These are phyloP conservation scores for Veloboletus limbatus DNA, from an alignment of 1,284 basidiomycete genomes.

Conservation along the genomic window DNA sequence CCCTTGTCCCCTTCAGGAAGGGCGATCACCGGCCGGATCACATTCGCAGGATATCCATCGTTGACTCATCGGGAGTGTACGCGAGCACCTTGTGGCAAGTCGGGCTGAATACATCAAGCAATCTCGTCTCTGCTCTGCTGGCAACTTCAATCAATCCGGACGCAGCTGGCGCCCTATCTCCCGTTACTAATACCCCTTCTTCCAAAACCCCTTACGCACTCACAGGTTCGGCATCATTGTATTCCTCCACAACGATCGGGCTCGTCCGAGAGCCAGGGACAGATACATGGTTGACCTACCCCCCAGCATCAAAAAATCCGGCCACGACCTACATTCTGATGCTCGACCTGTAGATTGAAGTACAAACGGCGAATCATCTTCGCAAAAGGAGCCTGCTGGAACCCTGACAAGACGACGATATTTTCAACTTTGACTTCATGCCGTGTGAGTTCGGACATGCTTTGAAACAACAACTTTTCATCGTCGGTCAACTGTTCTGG, in stretches of 20 bases:
- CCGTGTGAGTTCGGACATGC: slow-evolving; percentile 15
- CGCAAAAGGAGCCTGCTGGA: slow-evolving; percentile 18
- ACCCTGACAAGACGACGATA: slow-evolving; percentile 17
- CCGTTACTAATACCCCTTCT: slow-evolving; percentile 10
- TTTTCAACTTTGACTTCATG: slow-evolving; percentile 18
- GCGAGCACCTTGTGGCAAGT: slow-evolving; percentile 21
- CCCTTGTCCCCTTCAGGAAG: slow-evolving; percentile 7
- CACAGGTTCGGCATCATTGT: background rate
- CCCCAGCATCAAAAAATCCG: no score
- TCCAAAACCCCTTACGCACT: slow-evolving; percentile 13
- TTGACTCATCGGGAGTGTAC: slow-evolving; percentile 12
- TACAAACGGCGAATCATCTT: background rate
- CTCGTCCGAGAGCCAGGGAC: no score
- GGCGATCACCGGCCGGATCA: slow-evolving; percentile 10
- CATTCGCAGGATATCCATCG: slow-evolving; percentile 2
- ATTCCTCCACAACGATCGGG: slow-evolving; percentile 29
- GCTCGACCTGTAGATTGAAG: slow-evolving; percentile 24
- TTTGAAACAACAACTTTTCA: slow-evolving; percentile 13
- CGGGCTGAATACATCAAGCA: slow-evolving; percentile 25
- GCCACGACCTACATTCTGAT: slow-evolving; percentile 33
- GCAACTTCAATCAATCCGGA: slow-evolving; percentile 1
- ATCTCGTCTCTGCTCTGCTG: background rate
- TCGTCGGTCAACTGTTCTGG: slow-evolving; percentile 27
- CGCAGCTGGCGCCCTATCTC: slow-evolving; percentile 19
- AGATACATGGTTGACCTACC: no score